Evolutionary conservation across 257 asterid genomes (phyloP), one percentile per base, ranked within the genome.

Genomic region (Plantago major): DNA sequence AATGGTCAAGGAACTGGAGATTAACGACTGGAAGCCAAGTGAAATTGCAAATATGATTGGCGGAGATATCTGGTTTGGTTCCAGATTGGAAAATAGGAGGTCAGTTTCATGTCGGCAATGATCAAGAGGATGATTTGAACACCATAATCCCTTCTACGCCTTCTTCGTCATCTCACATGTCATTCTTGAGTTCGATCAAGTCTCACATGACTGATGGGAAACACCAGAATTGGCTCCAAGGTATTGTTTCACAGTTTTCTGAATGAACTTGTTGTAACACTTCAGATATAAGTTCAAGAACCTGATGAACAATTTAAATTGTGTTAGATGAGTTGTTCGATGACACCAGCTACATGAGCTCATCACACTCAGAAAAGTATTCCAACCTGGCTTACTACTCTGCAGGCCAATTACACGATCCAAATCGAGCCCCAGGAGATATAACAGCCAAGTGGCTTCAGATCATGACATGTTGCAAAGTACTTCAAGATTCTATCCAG

Each of bases 41-140:
- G 97, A 91, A 68, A 91, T 91, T 60, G 95, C 96, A 13, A 78
- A 88, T 69, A 91, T 88, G 98, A 91, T 91, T 26, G 95, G 95
- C 82, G 64, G 98, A 91, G 77, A 88, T 91, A 64, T 77, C 90
- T 0, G 98, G 94, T 10, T 72, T 90, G 42, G 68, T 83, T 50
- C 96, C 96, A 1, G 45, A 77, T 26, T 79, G 93, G 79, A 79
- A 76, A 65, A 66, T 79, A 52, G 81, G 66, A 28, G 16, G 79
- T 33, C 77, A 70, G 22, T 70, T 66, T 68, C 84, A 82, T 56
- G 54, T 71, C n/a, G 61, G 73, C 42, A 78, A 73, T 67, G 74
- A 66, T 73, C 76, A 69, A 61, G 91, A 82, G 55, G 84, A 82
- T 61, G 85, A 83, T 67, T 66, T 55, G 91, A 87, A 60, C 80